Conservation (phyloP, 345 rosid genomes). For the Physaria fendleri region DNA sequence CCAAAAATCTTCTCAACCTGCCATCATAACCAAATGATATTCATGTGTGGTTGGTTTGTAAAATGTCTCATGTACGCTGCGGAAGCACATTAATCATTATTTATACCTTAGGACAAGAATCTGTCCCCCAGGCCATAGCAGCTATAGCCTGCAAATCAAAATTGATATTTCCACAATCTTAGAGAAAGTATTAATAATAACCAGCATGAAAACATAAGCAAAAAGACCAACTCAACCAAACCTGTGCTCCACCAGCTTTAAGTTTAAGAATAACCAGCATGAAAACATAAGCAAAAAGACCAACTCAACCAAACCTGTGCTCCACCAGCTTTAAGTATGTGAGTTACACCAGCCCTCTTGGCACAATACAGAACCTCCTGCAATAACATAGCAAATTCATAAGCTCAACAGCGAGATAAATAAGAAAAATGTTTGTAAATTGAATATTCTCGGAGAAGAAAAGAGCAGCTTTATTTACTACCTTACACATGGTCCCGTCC, state of each 20-base stretch:
- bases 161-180: not conserved
- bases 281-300: not conserved
- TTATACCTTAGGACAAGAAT: conserved; percentile 89
- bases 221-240: conserved; percentile 20
- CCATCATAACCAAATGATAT: conserved; percentile 7
- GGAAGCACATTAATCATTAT: not conserved
- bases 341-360: conserved; percentile 89
- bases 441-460: not conserved
- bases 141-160: conserved; percentile 62
- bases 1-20: conserved; percentile 62
- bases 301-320: conserved; percentile 58
- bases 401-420: not conserved
- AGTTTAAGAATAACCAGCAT: not conserved
- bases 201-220: not conserved
- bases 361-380: conserved; percentile 92
- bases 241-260: conserved; percentile 99
- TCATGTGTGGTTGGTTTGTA: not conserved
- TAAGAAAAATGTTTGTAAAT: not conserved
- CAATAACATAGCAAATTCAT: not conserved
- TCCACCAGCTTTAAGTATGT: conserved; percentile 92
- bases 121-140: conserved; percentile 98
- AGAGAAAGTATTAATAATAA: not conserved
- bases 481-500: conserved; percentile 90
- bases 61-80: not conserved
- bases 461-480: conserved; percentile 30